These are phyloP conservation scores for Salmacisia buchloeana DNA, from an alignment of 1,284 basidiomycete species.

Conservation along the genomic window DNA sequence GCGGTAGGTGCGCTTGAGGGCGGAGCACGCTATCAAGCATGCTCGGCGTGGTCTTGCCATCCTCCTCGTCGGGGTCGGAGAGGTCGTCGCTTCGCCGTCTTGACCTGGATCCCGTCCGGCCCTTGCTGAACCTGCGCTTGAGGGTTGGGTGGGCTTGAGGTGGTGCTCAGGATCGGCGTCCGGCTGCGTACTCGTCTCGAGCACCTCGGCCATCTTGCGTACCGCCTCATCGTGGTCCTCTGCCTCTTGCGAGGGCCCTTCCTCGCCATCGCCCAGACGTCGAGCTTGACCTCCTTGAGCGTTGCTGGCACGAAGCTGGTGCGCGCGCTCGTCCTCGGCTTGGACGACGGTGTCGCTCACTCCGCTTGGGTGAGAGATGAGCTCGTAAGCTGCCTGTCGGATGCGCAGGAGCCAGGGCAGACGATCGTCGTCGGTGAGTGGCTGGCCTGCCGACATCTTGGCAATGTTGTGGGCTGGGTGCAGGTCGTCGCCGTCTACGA, in stretches of 20 bases:
- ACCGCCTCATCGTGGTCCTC: neutral
- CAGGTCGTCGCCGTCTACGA: constrained; percentile 83
- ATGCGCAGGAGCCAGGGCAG: constrained; percentile 77
- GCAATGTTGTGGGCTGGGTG: constrained; percentile 75
- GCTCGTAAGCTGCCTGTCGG: constrained; percentile 59
- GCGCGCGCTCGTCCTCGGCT: neutral
- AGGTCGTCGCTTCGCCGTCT: neutral
- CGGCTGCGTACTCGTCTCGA: constrained; percentile 15
- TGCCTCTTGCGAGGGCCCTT: neutral
- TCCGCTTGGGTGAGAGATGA: constrained; percentile 15
- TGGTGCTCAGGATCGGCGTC: constrained; percentile 22
- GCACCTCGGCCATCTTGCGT: constrained; percentile 1
- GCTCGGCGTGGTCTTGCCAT: constrained; percentile 13
- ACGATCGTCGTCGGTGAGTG: constrained; percentile 71
- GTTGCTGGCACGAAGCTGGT: too few relatives aligned
- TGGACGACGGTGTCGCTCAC: neutral
- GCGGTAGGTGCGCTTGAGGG: constrained; percentile 74
- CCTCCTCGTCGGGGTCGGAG: neutral
- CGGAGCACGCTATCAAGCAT: constrained; percentile 73
- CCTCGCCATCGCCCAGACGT: neutral
- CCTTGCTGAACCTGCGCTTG: constrained; percentile 44
- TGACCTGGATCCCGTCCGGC: neutral
- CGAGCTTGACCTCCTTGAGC: too few relatives aligned
- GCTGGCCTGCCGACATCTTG: constrained; percentile 78
- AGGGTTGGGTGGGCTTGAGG: too few relatives aligned